These are phyloP conservation scores for Apiospora pterosperma DNA, from an alignment of 2,329 filamentous ascomycete species.

Conservation along the genomic window DNA sequence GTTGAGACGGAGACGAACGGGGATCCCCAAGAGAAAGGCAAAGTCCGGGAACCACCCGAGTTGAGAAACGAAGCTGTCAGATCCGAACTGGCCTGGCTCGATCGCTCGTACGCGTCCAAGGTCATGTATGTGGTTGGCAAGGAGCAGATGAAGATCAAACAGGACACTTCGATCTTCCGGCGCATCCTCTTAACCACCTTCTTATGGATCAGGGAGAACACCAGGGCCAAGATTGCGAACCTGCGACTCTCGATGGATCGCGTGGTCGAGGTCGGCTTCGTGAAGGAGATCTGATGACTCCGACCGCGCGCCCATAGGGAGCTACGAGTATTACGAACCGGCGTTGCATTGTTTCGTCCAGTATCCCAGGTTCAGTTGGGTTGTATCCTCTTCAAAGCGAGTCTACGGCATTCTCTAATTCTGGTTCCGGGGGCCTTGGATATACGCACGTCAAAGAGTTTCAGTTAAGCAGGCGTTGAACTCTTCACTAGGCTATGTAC, in stretches of 20 bases:
- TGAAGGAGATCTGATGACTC: slow-evolving; percentile 46
- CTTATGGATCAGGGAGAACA: slow-evolving; percentile 64
- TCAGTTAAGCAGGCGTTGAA: too few relatives aligned
- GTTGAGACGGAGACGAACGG: slow-evolving; percentile 7
- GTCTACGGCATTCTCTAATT: not conserved
- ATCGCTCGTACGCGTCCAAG: slow-evolving; percentile 42
- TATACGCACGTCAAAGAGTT: not conserved
- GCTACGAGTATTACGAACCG: not conserved
- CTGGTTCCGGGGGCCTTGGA: not conserved
- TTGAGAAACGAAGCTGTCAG: slow-evolving; percentile 23
- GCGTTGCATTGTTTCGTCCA: not conserved
- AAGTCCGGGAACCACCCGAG: slow-evolving; percentile 10
- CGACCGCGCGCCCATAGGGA: not conserved
- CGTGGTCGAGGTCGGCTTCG: slow-evolving; percentile 66
- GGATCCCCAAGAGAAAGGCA: slow-evolving; percentile 6
- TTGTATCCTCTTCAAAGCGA: not conserved
- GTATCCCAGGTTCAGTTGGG: not conserved
- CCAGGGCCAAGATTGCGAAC: slow-evolving; percentile 62
- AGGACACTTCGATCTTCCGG: slow-evolving; percentile 37
- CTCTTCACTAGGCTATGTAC: too few relatives aligned
- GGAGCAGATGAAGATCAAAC: slow-evolving; percentile 52
- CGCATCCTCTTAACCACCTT: slow-evolving; percentile 50
- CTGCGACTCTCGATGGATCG: slow-evolving; percentile 56
- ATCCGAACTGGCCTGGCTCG: slow-evolving; percentile 41
- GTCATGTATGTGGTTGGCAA: slow-evolving; percentile 59